phyloP scores from a whole-genome alignment of 78 protist species.

The Dictyostelium intermedium region DNA sequence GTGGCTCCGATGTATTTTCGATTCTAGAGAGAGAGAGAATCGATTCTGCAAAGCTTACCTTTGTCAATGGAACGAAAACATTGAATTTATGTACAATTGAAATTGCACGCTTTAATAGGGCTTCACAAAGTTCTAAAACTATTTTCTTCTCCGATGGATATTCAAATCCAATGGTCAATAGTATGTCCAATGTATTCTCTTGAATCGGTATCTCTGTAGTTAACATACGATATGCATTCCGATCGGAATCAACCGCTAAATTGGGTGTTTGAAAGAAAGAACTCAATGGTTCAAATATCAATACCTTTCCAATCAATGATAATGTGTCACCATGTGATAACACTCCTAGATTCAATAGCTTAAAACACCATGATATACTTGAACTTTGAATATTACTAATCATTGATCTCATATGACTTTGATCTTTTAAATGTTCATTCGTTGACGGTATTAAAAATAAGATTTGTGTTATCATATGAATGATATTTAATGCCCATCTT shows the following conservation, averaged over 20 bases:
- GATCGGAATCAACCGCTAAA: conserved; percentile 27
- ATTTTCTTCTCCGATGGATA: background rate
- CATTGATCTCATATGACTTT: background rate
- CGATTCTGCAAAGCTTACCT: background rate
- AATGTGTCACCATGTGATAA: background rate
- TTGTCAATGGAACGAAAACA: background rate
- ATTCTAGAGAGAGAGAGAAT: conserved; percentile 9
- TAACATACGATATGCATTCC: conserved; percentile 52
- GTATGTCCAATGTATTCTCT: background rate
- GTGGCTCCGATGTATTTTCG: background rate
- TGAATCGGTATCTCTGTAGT: conserved; percentile 31
- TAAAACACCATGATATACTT: conserved; percentile 4
- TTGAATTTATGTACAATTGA: background rate
- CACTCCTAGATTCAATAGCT: background rate
- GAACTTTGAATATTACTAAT: background rate
- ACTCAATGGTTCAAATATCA: conserved; percentile 24
- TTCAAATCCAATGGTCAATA: conserved; percentile 13
- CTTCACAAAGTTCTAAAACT: conserved; percentile 24
- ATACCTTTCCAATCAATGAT: background rate
- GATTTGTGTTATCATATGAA: conserved; percentile 30
- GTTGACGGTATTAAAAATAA: conserved; percentile 20
- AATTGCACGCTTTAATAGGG: background rate
- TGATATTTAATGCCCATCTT: conserved; percentile 38
- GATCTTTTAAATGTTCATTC: conserved; percentile 15
- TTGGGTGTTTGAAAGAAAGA: conserved; percentile 23